Evolutionary conservation across 495 filamentous ascomycete genomes (phyloP).

Genomic region (Paragyromitra xinjiangensis): DNA sequence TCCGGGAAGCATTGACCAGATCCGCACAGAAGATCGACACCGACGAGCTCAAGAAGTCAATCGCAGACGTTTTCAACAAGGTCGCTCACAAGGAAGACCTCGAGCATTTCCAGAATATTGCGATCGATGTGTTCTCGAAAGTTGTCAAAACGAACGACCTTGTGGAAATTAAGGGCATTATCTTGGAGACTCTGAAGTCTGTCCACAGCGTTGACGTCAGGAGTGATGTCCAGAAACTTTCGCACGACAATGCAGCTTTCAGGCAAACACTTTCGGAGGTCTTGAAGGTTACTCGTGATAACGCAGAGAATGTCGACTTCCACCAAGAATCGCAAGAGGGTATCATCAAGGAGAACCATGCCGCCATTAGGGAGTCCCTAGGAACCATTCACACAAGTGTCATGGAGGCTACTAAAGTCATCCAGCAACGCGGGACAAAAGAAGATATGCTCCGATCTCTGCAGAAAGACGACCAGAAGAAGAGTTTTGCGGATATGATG

Average conservation of each 20-base stretch:
- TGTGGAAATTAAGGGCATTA: slow-evolving; percentile 41
- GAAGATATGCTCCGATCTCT: slow-evolving; percentile 46
- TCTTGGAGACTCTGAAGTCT: slow-evolving; percentile 44
- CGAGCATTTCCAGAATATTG: slow-evolving; percentile 53
- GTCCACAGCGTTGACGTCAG: slow-evolving; percentile 43
- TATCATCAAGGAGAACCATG: slow-evolving; percentile 39
- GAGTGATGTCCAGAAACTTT: slow-evolving; percentile 49
- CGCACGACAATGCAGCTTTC: slow-evolving; percentile 46
- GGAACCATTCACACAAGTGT: slow-evolving; percentile 36
- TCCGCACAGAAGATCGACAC: slow-evolving; percentile 51
- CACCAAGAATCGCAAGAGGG: slow-evolving; percentile 49
- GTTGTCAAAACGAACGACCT: slow-evolving; percentile 55
- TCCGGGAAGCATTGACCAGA: slow-evolving; percentile 45
- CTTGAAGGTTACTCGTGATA: slow-evolving; percentile 42
- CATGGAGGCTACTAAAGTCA: slow-evolving; percentile 33
- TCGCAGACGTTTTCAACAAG: slow-evolving; percentile 34
- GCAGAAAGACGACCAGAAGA: slow-evolving; percentile 48
- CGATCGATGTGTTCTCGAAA: slow-evolving; percentile 51
- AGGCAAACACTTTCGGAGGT: slow-evolving; percentile 48
- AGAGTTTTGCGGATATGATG: slow-evolving; percentile 41
- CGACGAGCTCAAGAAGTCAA: slow-evolving; percentile 42
- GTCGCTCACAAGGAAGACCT: slow-evolving; percentile 54
- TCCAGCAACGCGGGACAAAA: slow-evolving; percentile 44
- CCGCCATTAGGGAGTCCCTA: slow-evolving; percentile 31
- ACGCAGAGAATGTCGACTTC: slow-evolving; percentile 48